Conservation (phyloP, 495 filamentous ascomycete species). For the Penicillium fimorum region DNA sequence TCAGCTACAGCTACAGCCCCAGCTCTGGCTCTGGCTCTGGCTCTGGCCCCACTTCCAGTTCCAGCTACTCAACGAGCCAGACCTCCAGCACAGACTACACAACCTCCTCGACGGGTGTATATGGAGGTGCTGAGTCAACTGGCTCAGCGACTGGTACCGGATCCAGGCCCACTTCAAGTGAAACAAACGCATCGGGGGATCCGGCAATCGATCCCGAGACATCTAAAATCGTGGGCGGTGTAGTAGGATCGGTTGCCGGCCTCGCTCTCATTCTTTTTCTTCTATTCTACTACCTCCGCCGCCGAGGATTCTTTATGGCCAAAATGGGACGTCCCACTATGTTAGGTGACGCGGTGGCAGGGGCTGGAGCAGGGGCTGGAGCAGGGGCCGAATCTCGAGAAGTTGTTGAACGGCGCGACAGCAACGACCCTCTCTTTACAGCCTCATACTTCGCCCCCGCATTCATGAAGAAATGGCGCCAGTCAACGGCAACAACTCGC, state of each 20-base stretch:
- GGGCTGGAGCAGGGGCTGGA: too few species aligned
- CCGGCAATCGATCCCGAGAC: constrained; percentile 26
- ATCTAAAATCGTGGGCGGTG: constrained; percentile 57
- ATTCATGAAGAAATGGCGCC: constrained; percentile 43
- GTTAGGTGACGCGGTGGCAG: constrained; percentile 22
- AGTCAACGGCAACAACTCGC: constrained; percentile 40
- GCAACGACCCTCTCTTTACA: constrained; percentile 55
- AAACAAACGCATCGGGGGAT: constrained; percentile 18
- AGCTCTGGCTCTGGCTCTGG: too few species aligned
- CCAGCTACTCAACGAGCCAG: not conserved
- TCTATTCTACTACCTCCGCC: constrained; percentile 54
- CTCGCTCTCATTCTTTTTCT: constrained; percentile 56
- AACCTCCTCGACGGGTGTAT: constrained; percentile 10
- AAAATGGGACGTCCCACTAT: constrained; percentile 28
- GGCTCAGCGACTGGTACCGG: constrained; percentile 11
- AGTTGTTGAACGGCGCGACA: constrained; percentile 53
- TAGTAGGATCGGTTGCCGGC: constrained; percentile 65
- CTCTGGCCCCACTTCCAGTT: not conserved
- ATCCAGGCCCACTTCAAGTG: constrained; percentile 20
- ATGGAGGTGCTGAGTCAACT: constrained; percentile 11
- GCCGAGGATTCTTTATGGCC: constrained; percentile 37
- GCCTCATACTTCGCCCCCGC: constrained; percentile 51
- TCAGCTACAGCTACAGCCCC: not conserved
- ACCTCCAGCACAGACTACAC: constrained; percentile 1
- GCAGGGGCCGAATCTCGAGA: constrained; percentile 25